phyloP scores from a whole-genome alignment of 192 early-diverging fungal species.

The Coemansia sp. region DNA sequence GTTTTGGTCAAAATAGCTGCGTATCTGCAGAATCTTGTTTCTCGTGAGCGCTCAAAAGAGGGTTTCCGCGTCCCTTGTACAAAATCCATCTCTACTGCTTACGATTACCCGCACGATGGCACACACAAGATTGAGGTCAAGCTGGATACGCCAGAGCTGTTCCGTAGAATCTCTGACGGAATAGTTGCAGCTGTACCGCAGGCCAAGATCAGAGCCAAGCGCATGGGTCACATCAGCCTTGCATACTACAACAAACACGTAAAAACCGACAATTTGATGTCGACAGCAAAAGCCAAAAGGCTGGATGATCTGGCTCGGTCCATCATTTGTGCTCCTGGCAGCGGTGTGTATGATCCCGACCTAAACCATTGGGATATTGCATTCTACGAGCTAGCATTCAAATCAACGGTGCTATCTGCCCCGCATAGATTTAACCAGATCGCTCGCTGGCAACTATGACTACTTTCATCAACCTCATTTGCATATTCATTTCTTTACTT shows the following conservation, averaged over 20 bases:
- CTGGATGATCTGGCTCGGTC: conserved; percentile 23
- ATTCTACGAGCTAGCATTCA: conserved; percentile 42
- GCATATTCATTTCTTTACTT: not conserved
- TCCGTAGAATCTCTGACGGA: conserved; percentile 23
- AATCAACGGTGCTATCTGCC: conserved; percentile 20
- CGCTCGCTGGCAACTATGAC: conserved; percentile 40
- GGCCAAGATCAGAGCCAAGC: conserved; percentile 29
- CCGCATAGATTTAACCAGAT: conserved; percentile 43
- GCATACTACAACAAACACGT: conserved; percentile 49
- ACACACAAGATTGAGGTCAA: conserved; percentile 43
- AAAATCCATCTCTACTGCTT: conserved; percentile 7
- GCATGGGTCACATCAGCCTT: conserved; percentile 37
- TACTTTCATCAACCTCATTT: not conserved
- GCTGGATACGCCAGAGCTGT: conserved; percentile 29
- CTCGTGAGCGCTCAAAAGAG: not conserved
- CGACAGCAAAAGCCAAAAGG: conserved; percentile 10
- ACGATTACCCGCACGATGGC: conserved; percentile 38
- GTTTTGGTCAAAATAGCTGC: not conserved
- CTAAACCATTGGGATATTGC: conserved; percentile 45
- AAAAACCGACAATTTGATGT: conserved; percentile 14
- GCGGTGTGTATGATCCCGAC: conserved; percentile 1
- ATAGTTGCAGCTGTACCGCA: conserved; percentile 20
- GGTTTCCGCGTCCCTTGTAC: conserved; percentile 7
- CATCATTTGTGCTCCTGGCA: conserved; percentile 10
- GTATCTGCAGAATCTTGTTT: not conserved